Conservation (phyloP, 352 stramenopile genomes). For the Phytophthora litchii region DNA sequence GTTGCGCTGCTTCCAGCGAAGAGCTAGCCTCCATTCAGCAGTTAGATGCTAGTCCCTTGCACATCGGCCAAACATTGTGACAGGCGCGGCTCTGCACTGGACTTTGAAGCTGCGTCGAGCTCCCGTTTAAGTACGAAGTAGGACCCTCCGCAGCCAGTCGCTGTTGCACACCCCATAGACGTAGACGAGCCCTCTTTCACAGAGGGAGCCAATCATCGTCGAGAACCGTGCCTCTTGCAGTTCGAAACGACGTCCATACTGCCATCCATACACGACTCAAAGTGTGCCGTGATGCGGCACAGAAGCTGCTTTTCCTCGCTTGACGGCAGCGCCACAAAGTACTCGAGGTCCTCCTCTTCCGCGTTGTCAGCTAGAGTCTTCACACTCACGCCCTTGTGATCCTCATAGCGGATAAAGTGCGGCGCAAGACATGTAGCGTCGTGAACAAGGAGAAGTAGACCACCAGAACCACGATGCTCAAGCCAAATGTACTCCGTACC, state of each 20-base stretch:
- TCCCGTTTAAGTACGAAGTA: slow-evolving; percentile 21
- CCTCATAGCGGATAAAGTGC: slow-evolving; percentile 56
- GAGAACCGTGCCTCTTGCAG: slow-evolving; percentile 18
- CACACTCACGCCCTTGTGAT: slow-evolving; percentile 44
- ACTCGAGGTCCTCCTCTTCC: slow-evolving; percentile 44
- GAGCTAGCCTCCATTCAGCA: neutral
- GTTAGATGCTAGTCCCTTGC: neutral
- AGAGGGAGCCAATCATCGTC: slow-evolving; percentile 16
- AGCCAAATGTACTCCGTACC: slow-evolving; percentile 50
- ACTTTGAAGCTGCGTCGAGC: slow-evolving; percentile 5
- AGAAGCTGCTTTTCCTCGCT: slow-evolving; percentile 63
- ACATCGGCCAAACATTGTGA: slow-evolving; percentile 19
- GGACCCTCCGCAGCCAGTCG: slow-evolving; percentile 9
- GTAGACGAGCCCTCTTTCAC: neutral
- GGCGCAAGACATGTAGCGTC: slow-evolving; percentile 43
- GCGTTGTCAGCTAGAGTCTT: slow-evolving; percentile 41
- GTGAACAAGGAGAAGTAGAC: slow-evolving; percentile 60
- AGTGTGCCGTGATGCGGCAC: slow-evolving; percentile 49
- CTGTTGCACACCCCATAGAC: slow-evolving; percentile 10
- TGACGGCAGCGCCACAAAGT: slow-evolving; percentile 65
- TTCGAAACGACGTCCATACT: slow-evolving; percentile 39
- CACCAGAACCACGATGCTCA: slow-evolving; percentile 39
- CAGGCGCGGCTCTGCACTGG: slow-evolving; percentile 18
- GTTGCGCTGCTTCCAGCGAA: slow-evolving; percentile 12
- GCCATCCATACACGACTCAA: no score